Evolutionary conservation across 75 land plant genomes (phyloP).

Genomic region (Picea glauca): DNA sequence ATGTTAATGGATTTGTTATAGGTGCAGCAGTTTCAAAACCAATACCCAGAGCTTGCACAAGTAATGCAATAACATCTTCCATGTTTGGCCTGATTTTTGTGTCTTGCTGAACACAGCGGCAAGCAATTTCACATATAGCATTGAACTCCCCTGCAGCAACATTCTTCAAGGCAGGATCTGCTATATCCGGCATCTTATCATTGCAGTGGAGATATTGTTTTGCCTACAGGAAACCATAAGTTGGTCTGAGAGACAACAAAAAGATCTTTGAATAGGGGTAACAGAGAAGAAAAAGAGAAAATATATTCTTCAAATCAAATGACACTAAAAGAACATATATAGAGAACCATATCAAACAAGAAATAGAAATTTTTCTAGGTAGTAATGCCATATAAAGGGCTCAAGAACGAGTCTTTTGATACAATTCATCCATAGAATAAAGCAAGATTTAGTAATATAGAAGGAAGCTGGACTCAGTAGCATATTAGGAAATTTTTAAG

Average conservation of each 20-base stretch:
- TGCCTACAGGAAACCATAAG: constrained; percentile 16
- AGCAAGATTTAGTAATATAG: neutral
- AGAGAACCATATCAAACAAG: neutral
- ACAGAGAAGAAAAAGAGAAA: neutral
- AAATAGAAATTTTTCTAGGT: neutral
- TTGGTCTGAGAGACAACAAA: constrained; percentile 6
- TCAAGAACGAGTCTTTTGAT: neutral
- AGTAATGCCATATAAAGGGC: neutral
- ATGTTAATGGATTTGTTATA: constrained; percentile 14
- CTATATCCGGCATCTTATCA: constrained; percentile 27
- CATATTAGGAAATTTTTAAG: too few species aligned
- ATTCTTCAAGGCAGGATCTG: constrained; percentile 23
- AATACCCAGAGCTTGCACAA: constrained; percentile 29
- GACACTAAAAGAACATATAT: neutral
- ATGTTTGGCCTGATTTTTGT: constrained; percentile 17
- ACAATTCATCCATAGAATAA: neutral
- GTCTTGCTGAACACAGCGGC: constrained; percentile 20
- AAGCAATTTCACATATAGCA: constrained; percentile 31
- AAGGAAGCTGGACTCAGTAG: too few species aligned
- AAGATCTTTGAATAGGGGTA: constrained; percentile 1
- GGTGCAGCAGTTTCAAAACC: constrained; percentile 23
- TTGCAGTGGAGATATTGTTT: constrained; percentile 25
- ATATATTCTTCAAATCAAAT: neutral
- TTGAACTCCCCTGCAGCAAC: constrained; percentile 21
- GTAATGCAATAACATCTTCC: constrained; percentile 18